Evolutionary conservation across 345 rosid species (phyloP).

Genomic region (Odontarrhena argentea): DNA sequence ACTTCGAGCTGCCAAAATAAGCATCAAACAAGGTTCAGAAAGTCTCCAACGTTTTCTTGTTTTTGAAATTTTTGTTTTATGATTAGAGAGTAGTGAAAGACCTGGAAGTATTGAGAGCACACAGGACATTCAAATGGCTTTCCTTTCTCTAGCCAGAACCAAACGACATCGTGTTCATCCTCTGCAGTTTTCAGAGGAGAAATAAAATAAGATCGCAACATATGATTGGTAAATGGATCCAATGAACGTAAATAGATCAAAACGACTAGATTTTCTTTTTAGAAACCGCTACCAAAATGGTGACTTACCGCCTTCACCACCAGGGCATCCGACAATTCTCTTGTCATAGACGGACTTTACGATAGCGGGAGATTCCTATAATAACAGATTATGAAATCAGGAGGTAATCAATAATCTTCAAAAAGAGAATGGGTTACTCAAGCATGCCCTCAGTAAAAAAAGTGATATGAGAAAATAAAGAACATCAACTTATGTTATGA

Average conservation of each 20-base stretch:
- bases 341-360: conserved; percentile 69
- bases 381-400: conserved; percentile 13
- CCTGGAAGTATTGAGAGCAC: conserved; percentile 77
- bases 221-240: not conserved
- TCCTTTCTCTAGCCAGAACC: conserved; percentile 96
- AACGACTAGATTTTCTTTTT: not conserved
- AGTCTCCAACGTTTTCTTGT: not conserved
- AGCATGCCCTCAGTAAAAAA: not conserved
- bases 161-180: conserved; percentile 90
- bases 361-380: conserved; percentile 76
- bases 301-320: conserved; percentile 77
- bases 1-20: conserved; percentile 55
- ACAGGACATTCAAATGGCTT: conserved; percentile 79
- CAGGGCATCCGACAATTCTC: conserved; percentile 91
- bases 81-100: conserved; percentile 20
- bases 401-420: not conserved
- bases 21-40: conserved; percentile 1
- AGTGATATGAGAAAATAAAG: not conserved
- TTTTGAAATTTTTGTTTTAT: not conserved
- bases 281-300: not conserved
- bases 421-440: not conserved
- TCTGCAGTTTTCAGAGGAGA: conserved; percentile 44
- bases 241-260: not conserved
- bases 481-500: not conserved
- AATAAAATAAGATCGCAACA: not conserved